Conservation (phyloP, 2,329 filamentous ascomycete genomes). For the Xylaria multiplex region DNA sequence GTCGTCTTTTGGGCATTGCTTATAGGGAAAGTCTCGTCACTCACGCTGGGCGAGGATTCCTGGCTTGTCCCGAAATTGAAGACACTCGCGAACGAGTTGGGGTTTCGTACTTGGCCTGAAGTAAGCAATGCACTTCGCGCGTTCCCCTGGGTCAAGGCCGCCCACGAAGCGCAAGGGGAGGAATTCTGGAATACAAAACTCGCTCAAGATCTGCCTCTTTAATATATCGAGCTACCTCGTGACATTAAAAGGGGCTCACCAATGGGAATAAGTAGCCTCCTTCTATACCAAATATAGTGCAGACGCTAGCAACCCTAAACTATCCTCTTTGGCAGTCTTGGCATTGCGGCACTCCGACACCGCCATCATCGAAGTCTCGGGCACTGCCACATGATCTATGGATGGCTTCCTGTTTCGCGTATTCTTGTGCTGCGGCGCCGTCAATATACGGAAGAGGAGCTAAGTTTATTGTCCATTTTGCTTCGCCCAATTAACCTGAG, state of each 20-base stretch:
- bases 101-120: slow-evolving; percentile 24
- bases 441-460: too few species aligned
- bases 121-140: slow-evolving; percentile 14
- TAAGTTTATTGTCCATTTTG: too few species aligned
- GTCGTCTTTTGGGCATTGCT: slow-evolving; percentile 30
- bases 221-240: neutral
- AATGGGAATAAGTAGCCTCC: neutral
- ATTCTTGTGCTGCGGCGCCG: too few species aligned
- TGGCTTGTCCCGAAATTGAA: slow-evolving; percentile 29
- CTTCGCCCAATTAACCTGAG: too few species aligned
- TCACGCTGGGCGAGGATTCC: slow-evolving; percentile 16
- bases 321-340: too few species aligned
- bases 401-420: too few species aligned
- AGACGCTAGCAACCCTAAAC: too few species aligned
- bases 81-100: slow-evolving; percentile 14
- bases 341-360: too few species aligned
- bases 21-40: slow-evolving; percentile 26
- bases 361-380: too few species aligned
- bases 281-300: neutral
- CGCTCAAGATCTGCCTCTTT: neutral
- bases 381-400: too few species aligned
- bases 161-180: slow-evolving; percentile 25
- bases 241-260: neutral
- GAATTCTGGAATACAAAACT: slow-evolving; percentile 25
- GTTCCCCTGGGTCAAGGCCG: slow-evolving; percentile 34